phyloP scores from a whole-genome alignment of 176 grass and related monocot genomes.

The Phragmites australis region DNA sequence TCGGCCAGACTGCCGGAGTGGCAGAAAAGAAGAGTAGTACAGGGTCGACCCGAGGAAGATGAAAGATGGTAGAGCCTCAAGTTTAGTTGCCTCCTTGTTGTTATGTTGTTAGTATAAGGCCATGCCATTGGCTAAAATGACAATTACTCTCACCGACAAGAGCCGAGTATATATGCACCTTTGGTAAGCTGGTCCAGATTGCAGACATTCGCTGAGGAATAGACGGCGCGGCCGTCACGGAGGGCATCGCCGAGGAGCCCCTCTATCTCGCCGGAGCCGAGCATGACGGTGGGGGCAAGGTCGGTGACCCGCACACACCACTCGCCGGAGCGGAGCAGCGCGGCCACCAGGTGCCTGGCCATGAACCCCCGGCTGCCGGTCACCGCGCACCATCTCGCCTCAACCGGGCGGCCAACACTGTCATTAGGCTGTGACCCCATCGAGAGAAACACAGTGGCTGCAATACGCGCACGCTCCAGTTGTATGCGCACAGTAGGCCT shows the following conservation, averaged over 20 bases:
- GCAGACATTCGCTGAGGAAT: constrained; percentile 48
- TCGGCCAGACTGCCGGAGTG: no score
- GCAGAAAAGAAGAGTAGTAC: no score
- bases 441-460: neutral
- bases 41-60: no score
- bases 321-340: constrained; percentile 54
- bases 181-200: constrained; percentile 43
- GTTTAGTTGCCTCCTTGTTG: no score
- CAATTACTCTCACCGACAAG: no score
- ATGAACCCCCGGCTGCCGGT: constrained; percentile 71
- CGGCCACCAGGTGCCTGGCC: constrained; percentile 60
- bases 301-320: constrained; percentile 65
- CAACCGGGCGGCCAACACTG: no score
- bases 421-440: neutral
- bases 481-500: no score
- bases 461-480: no score
- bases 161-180: no score
- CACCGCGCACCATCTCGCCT: constrained; percentile 57
- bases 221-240: constrained; percentile 49
- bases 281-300: constrained; percentile 34
- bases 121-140: no score
- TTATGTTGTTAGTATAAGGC: no score
- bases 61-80: no score
- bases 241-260: constrained; percentile 43
- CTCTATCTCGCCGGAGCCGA: constrained; percentile 40